Conservation (phyloP, 192 early-diverging fungal genomes). For the Spizellomyces sp. region DNA sequence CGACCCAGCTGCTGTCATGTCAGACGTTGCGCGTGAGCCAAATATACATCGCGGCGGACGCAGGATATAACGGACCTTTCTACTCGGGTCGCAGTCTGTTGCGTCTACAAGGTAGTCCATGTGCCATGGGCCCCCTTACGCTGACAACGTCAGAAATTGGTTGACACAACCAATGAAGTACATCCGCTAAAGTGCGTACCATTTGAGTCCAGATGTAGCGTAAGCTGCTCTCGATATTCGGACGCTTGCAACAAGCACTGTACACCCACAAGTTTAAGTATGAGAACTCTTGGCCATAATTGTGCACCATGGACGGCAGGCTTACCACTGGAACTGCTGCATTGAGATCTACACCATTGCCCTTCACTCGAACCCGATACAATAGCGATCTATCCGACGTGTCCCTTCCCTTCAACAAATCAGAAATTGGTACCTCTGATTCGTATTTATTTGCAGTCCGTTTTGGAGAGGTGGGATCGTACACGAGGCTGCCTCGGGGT, state of each 20-base stretch:
- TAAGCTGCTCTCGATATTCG: slow-evolving; percentile 24
- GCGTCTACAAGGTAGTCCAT: slow-evolving; percentile 31
- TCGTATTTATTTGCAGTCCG: slow-evolving; percentile 30
- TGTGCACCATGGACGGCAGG: no score
- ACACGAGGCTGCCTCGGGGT: slow-evolving; percentile 19
- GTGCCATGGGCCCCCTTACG: slow-evolving; percentile 14
- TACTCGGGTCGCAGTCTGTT: background rate
- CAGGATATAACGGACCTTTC: background rate
- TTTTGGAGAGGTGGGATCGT: slow-evolving; percentile 32
- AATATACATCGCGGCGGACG: no score
- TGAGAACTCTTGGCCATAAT: no score
- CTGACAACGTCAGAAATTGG: no score
- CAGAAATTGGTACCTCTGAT: background rate
- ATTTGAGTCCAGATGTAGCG: slow-evolving; percentile 27
- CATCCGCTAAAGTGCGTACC: background rate
- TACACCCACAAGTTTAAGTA: background rate
- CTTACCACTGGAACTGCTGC: slow-evolving; percentile 31
- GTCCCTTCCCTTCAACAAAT: background rate
- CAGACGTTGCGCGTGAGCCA: background rate
- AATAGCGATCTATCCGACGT: slow-evolving; percentile 14
- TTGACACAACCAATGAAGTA: no score
- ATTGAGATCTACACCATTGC: slow-evolving; percentile 7
- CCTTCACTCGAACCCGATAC: background rate
- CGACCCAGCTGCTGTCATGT: background rate
- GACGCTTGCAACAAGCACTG: slow-evolving; percentile 36